Conservation (phyloP, 2,329 filamentous ascomycete genomes). For the Alternaria burnsii region DNA sequence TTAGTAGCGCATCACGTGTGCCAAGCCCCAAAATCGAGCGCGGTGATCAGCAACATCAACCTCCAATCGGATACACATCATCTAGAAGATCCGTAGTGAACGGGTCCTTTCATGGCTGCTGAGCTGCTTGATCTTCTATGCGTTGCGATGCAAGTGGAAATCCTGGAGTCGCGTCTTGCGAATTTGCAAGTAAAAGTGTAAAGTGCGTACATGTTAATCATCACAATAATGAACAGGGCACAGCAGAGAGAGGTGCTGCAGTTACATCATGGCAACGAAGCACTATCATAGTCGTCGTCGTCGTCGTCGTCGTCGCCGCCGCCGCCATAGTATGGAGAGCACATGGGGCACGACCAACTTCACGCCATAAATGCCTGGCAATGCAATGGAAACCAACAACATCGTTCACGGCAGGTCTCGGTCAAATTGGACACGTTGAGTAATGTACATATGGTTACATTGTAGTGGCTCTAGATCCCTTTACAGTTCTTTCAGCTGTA, state of each 20-base stretch:
- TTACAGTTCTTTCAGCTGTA: background rate
- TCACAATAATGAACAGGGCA: background rate
- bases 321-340: background rate
- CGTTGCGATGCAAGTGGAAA: background rate
- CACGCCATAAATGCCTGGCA: background rate
- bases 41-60: background rate
- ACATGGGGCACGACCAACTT: background rate
- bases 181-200: background rate
- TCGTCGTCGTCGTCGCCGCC: background rate
- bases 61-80: background rate
- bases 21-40: slow-evolving; percentile 12
- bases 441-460: background rate
- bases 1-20: slow-evolving; percentile 20
- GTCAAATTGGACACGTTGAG: background rate
- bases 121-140: background rate
- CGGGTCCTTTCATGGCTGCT: background rate
- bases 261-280: background rate
- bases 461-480: background rate
- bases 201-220: background rate
- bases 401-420: background rate
- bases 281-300: background rate
- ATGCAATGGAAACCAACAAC: background rate
- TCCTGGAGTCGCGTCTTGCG: background rate
- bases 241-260: background rate
- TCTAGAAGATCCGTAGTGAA: background rate